Conservation (phyloP, 2,329 filamentous ascomycete species). For the Alternaria brassicae region DNA sequence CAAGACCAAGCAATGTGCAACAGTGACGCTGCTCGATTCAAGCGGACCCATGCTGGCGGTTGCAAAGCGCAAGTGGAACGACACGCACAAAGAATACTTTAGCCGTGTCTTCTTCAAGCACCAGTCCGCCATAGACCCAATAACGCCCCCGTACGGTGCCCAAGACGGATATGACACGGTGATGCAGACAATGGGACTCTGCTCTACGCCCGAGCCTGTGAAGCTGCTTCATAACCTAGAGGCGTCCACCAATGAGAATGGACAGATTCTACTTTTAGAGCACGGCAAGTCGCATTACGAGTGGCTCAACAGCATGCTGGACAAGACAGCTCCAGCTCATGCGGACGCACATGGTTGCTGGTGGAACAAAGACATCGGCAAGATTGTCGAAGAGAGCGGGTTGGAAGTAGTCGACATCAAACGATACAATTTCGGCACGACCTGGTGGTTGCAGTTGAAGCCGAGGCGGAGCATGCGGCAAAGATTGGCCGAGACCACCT, state of each 20-base stretch:
- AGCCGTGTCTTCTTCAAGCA: slow-evolving; percentile 52
- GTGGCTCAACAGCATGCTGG: slow-evolving; percentile 58
- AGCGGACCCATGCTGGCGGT: slow-evolving; percentile 58
- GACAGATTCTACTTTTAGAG: slow-evolving; percentile 57
- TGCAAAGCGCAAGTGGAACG: slow-evolving; percentile 58
- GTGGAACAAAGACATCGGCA: slow-evolving; percentile 61
- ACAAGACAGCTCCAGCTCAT: slow-evolving; percentile 56
- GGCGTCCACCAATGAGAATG: slow-evolving; percentile 52
- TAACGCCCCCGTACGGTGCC: slow-evolving; percentile 52
- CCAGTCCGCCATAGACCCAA: slow-evolving; percentile 53
- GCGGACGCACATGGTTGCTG: slow-evolving; percentile 60
- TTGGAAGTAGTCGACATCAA: slow-evolving; percentile 56
- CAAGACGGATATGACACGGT: slow-evolving; percentile 58
- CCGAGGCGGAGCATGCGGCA: slow-evolving; percentile 45
- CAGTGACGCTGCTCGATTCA: slow-evolving; percentile 57
- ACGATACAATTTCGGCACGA: slow-evolving; percentile 58
- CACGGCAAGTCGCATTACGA: slow-evolving; percentile 58
- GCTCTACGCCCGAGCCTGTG: slow-evolving; percentile 56
- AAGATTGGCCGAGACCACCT: slow-evolving; percentile 16
- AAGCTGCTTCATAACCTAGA: slow-evolving; percentile 55
- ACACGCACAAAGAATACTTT: slow-evolving; percentile 50
- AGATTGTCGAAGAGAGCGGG: slow-evolving; percentile 56
- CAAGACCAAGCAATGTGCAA: slow-evolving; percentile 49
- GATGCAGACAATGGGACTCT: slow-evolving; percentile 61
- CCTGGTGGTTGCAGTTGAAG: slow-evolving; percentile 58